Base-by-base conservation (phyloP, 148 eudicot genomes). In the Hydrangea macrophylla region DNA sequence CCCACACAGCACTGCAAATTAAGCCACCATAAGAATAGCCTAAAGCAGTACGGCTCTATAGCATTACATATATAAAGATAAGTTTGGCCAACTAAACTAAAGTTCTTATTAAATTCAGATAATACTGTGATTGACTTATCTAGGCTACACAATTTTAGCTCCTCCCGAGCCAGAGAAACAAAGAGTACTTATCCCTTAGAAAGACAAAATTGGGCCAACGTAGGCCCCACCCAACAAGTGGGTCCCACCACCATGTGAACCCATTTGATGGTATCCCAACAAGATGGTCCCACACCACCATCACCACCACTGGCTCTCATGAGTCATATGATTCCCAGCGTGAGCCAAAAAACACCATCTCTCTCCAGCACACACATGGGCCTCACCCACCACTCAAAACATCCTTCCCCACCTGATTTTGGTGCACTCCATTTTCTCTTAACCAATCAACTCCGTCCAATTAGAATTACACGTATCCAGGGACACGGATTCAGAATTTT, bases 291-390 rank as follows among this genome's bases (percentile, higher is more conserved):
- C 62, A n/a, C n/a, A 54, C 58, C 58, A 54, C 26, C 58, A 54
- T 24, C 62, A 58, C 62, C 24, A 30, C 59, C 55, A 57, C 22
- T 66, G 23, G 70, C 70, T 55, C 48, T 66, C 60, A 54, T 68
- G n/a, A n/a, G n/a, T n/a, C n/a, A n/a, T n/a, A n/a, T n/a, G 62
- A 56, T 55, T 27, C 26, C 28, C 50, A 42, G 72, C 55, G 32
- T 68, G 30, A 42, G 9, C 6, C 22, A 31, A 18, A 35, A 2
- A 55, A 24, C 20, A 35, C 1, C 44, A 62, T 51, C 2, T 0
- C 58, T 20, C 36, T 56, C 64, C 72, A 58, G 58, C 72, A 58
- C 39, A 44, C 64, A 58, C 56, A 20, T 58, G 72, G 71, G 13
- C 45, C 69, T 53, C 17, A 58, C 61, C 37, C 37, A 28, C 58